phyloP scores from a whole-genome alignment of 345 rosid species.

The Trapa bicornis region DNA sequence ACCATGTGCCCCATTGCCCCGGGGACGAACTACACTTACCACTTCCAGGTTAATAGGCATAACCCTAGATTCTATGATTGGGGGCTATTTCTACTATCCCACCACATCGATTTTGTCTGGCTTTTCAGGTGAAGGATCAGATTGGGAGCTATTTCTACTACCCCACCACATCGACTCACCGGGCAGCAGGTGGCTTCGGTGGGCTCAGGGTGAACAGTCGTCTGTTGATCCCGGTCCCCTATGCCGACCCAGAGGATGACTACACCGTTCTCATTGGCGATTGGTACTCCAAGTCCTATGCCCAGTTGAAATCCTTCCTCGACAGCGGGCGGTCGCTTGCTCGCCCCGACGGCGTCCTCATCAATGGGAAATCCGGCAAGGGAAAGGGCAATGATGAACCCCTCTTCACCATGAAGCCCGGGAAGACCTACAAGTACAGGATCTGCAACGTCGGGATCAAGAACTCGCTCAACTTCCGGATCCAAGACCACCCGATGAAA shows the following conservation, averaged over 20 bases:
- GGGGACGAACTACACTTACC: conserved; percentile 52
- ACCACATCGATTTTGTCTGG: conserved; percentile 20
- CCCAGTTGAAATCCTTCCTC: background rate
- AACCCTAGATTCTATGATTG: conserved; percentile 20
- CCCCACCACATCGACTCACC: conserved; percentile 48
- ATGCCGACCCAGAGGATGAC: conserved; percentile 36
- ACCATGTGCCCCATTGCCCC: conserved; percentile 68
- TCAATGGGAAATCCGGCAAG: conserved; percentile 13
- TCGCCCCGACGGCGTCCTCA: conserved; percentile 12
- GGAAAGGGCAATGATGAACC: conserved; percentile 2
- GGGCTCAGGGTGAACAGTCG: conserved; percentile 44
- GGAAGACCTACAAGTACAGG: conserved; percentile 18
- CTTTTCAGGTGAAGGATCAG: conserved; percentile 61
- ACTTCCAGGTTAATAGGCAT: conserved; percentile 59
- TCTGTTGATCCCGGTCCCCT: conserved; percentile 37
- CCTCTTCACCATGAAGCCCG: conserved; percentile 17
- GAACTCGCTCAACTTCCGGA: conserved; percentile 17
- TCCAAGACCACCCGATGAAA: conserved; percentile 19
- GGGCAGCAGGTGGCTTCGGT: conserved; percentile 70
- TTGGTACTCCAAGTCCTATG: conserved; percentile 36
- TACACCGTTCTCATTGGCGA: conserved; percentile 44
- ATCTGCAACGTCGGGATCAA: conserved; percentile 16
- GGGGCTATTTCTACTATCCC: conserved; percentile 59
- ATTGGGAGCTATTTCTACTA: conserved; percentile 65
- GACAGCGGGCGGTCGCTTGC: conserved; percentile 7